Evolutionary conservation across 1,284 basidiomycete species (phyloP), one percentile per base, ranked within the genome.

Genomic region (Clitocybe nebularis): DNA sequence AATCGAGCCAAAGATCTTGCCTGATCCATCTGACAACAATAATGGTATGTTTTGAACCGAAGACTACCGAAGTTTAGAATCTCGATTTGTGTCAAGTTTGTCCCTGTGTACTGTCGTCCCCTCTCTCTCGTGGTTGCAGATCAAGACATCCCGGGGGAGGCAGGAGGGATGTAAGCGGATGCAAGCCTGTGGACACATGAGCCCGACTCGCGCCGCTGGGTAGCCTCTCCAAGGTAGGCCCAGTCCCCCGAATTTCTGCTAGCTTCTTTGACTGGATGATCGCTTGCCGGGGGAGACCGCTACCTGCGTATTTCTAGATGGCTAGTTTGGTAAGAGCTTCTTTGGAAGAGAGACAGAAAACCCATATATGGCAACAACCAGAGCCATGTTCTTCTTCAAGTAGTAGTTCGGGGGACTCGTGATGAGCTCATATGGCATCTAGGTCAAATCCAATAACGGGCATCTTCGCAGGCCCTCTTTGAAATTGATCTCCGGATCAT

Each of bases 41-140:
- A 45, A 43, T 30, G 47, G 44, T 29, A 49, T 41, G 37, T 45
- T 32, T n/a, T 35, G 32, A 45, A 49, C 47, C 47, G 22, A 45
- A 32, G 20, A 21, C 1, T 8, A 16, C 35, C 35, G 35, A 36
- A 25, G 3, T 5, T 36, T 14, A n/a, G 19, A 10, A 44, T 48
- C 40, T 20, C 14, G 26, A 30, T 30, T 40, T 20, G 10, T 13
- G 19, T 32, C 29, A 16, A 11, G 29, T 16, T 11, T 14, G 29
- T 32, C 19, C 29, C 29, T 32, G 29, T 32, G 19, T 32, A 17
- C 29, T 4, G 14, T 2, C 11, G 9, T 16, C 29, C 29, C 29
- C 29, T 32, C 29, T 32, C 29, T 32, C 29, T 32, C 29, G 29
- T 32, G 29, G 29, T 32, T n/a, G 9, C 11, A 32, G 13, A 9